Percentiles rank a stretch among this genome's conserved stretches.
phyloP scores from a whole-genome alignment of 2,329 filamentous ascomycete genomes.

The Sporothrix globosa region DNA sequence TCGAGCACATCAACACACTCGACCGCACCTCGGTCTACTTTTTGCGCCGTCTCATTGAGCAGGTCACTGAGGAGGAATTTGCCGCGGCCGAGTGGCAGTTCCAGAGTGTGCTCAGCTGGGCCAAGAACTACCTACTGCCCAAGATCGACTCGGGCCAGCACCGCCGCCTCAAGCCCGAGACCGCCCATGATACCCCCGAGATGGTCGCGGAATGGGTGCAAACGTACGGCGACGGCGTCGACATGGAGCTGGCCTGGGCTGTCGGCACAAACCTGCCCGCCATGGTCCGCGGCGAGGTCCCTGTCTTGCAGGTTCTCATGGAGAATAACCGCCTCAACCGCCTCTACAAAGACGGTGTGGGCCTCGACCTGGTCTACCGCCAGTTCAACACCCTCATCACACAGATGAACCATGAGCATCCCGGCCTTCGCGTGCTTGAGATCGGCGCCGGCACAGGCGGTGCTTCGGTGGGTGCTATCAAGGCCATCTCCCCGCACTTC shows the following conservation, averaged over 20 bases:
- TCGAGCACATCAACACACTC: constrained; percentile 24
- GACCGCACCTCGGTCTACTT: constrained; percentile 32
- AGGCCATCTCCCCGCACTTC: constrained; percentile 36
- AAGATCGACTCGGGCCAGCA: constrained; percentile 31
- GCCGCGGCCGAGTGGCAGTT: constrained; percentile 32
- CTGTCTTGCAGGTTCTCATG: constrained; percentile 43
- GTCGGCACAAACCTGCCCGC: constrained; percentile 31
- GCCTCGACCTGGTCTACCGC: constrained; percentile 35
- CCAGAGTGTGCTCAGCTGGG: constrained; percentile 28
- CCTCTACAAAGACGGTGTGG: constrained; percentile 42
- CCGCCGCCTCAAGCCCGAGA: constrained; percentile 29
- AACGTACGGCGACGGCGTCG: constrained; percentile 26
- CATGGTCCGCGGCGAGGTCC: constrained; percentile 31
- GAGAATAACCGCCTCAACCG: constrained; percentile 43
- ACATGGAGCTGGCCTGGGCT: constrained; percentile 33
- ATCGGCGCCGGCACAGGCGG: constrained; percentile 43
- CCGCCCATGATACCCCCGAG: constrained; percentile 26
- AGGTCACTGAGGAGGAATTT: constrained; percentile 28
- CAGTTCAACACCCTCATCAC: constrained; percentile 37
- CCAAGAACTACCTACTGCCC: constrained; percentile 31
- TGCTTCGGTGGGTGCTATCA: constrained; percentile 38
- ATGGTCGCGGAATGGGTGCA: constrained; percentile 28
- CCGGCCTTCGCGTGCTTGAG: constrained; percentile 44
- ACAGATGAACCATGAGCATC: constrained; percentile 37
- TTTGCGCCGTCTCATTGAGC: constrained; percentile 28